Evolutionary conservation across 148 eudicot genomes (phyloP), one percentile per base, ranked within the genome.

Genomic region (Dianthus caryophyllus): DNA sequence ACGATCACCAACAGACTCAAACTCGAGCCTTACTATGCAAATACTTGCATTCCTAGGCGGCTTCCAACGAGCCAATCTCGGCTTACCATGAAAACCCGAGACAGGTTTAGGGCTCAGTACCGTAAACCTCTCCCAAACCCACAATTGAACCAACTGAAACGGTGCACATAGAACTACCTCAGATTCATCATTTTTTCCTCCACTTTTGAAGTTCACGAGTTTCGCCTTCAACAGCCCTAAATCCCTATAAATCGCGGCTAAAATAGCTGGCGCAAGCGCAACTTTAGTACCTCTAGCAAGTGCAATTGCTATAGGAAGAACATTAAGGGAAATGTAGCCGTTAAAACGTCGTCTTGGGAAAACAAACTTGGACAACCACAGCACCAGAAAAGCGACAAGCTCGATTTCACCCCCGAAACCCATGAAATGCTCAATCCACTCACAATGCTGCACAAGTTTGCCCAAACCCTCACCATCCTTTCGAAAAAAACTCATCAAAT

Each of bases 101-200:
- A 9, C 7, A 2, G 79, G 79, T 25, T 75, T 43, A 16, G 77
- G 77, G 44, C 64, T 16, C 22, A 70, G 21, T 0, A 10, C 5
- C 0, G 68, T 61, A 44, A 85, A 85, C 55, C 81, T 79, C 74
- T 85, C 89, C 81, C 83, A 83, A 56, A 56, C 83, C 87, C 87
- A 83, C 21, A 81, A n/a, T n/a, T n/a, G n/a, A n/a, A n/a, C n/a
- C n/a, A n/a, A n/a, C n/a, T n/a, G n/a, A n/a, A n/a, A n/a, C n/a
- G n/a, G n/a, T n/a, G n/a, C n/a, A n/a, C n/a, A n/a, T n/a, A n/a
- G n/a, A n/a, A n/a, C n/a, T n/a, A n/a, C n/a, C n/a, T n/a, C n/a
- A n/a, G n/a, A n/a, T n/a, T n/a, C n/a, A n/a, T n/a, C n/a, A n/a
- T n/a, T n/a, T n/a, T n/a, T n/a, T n/a, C n/a, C n/a, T n/a, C n/a